A percentile compares a stretch with the other conserved stretches of the same genome.
These are phyloP conservation scores for Phytophthora brassicae DNA, from an alignment of 352 stramenopile genomes.

Conservation along the genomic window DNA sequence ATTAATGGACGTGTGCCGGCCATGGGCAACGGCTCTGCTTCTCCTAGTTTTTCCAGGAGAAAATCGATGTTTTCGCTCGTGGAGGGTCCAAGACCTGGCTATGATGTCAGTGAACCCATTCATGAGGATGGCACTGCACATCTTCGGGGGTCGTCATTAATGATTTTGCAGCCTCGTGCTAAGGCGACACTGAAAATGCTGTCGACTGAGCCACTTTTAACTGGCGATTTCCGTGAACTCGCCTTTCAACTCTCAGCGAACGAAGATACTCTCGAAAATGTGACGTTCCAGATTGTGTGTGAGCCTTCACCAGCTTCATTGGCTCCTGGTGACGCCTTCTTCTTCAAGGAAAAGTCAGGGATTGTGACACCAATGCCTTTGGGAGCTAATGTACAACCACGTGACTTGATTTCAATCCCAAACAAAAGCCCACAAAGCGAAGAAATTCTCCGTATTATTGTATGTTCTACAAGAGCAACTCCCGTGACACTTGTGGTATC, in stretches of 20 bases:
- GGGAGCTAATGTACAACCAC: slow-evolving; percentile 51
- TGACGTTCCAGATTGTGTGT: slow-evolving; percentile 53
- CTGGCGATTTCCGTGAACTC: slow-evolving; percentile 68
- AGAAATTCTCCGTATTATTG: slow-evolving; percentile 54
- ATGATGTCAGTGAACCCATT: slow-evolving; percentile 36
- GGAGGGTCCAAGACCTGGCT: slow-evolving; percentile 23
- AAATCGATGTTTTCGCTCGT: slow-evolving; percentile 76
- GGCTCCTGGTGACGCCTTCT: slow-evolving; percentile 49
- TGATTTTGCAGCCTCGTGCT: slow-evolving; percentile 69
- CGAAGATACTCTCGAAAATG: slow-evolving; percentile 65
- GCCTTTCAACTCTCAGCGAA: slow-evolving; percentile 61
- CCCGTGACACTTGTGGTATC: slow-evolving; percentile 47
- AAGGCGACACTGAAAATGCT: slow-evolving; percentile 61
- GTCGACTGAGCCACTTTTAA: slow-evolving; percentile 57
- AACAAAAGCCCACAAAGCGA: slow-evolving; percentile 46
- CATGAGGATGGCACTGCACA: slow-evolving; percentile 49
- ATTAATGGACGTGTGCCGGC: slow-evolving; percentile 65
- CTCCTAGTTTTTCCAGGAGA: slow-evolving; percentile 77
- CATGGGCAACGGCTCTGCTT: slow-evolving; percentile 85
- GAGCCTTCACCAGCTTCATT: slow-evolving; percentile 53
- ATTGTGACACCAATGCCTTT: slow-evolving; percentile 47
- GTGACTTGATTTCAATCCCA: slow-evolving; percentile 40
- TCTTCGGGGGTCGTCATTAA: slow-evolving; percentile 52
- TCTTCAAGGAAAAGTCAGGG: slow-evolving; percentile 50
- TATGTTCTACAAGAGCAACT: slow-evolving; percentile 50